Conservation (phyloP, 75 land plant species). For the Pseudotsuga menziesii region DNA sequence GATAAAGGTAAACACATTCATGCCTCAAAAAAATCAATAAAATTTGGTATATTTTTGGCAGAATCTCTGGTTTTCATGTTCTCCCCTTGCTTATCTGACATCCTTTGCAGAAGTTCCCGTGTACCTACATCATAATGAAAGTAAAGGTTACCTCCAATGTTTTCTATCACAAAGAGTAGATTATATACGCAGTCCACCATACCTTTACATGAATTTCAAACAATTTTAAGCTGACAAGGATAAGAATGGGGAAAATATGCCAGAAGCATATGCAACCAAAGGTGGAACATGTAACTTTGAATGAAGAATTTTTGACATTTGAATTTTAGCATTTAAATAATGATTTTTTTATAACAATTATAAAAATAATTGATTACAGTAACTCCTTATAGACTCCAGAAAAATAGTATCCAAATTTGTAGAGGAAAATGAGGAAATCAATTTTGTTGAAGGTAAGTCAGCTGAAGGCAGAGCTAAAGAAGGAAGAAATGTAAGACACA, state of each 20-base stretch:
- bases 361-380: too few species aligned
- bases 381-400: too few species aligned
- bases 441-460: too few species aligned
- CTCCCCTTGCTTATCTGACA: conserved; percentile 87
- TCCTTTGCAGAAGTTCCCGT: conserved; percentile 63
- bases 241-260: neutral
- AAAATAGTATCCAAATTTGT: too few species aligned
- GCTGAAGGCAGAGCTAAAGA: too few species aligned
- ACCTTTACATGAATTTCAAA: neutral
- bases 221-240: neutral
- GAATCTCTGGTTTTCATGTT: conserved; percentile 78
- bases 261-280: neutral
- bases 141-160: neutral
- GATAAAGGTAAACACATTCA: too few species aligned
- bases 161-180: neutral
- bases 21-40: conserved; percentile 32
- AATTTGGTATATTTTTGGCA: conserved; percentile 76
- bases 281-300: conserved; percentile 1
- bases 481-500: too few species aligned
- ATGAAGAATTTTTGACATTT: neutral
- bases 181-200: too few species aligned
- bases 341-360: neutral
- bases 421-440: too few species aligned
- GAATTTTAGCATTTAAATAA: neutral
- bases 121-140: conserved; percentile 50